Evolutionary conservation across 2,329 filamentous ascomycete species (phyloP).

Genomic region (Beauveria rudraprayagi): DNA sequence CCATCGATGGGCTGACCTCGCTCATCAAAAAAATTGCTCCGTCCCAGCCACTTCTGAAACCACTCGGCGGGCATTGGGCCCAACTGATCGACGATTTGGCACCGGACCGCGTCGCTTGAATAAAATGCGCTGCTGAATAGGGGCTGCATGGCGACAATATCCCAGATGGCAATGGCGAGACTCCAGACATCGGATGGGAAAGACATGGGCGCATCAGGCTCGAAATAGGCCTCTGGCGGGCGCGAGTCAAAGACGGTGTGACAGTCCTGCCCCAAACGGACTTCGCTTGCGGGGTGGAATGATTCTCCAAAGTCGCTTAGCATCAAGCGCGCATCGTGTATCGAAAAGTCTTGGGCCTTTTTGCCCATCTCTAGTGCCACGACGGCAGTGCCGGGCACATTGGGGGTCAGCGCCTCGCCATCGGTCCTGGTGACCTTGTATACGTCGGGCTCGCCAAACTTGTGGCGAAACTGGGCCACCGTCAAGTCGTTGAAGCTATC

Average conservation of each 20-base stretch:
- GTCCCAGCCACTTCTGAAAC: conserved; percentile 7
- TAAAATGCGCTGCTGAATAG: not conserved
- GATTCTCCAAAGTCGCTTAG: not conserved
- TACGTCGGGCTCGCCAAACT: not conserved
- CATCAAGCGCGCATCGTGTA: not conserved
- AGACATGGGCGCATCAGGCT: not conserved
- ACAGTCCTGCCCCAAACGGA: not conserved
- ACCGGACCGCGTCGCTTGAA: not conserved
- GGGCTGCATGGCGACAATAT: conserved; percentile 1
- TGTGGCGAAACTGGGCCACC: not conserved
- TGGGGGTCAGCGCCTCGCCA: not conserved
- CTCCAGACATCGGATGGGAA: conserved; percentile 6
- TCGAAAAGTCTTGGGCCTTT: not conserved
- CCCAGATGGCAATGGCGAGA: conserved; percentile 3
- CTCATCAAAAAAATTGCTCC: not conserved
- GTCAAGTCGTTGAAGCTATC: not conserved
- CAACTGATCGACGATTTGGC: conserved; percentile 5
- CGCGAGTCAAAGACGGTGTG: not conserved
- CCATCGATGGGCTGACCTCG: not conserved
- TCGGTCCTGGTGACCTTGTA: not conserved
- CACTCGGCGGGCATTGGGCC: conserved; percentile 11
- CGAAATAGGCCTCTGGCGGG: not conserved
- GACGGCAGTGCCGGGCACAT: not conserved
- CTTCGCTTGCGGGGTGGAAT: not conserved
- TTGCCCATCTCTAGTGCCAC: not conserved